Percentiles rank a stretch among this genome's conserved stretches.
Evolutionary conservation across 345 rosid species (phyloP).

Genomic region (Pelargonium nanum): DNA sequence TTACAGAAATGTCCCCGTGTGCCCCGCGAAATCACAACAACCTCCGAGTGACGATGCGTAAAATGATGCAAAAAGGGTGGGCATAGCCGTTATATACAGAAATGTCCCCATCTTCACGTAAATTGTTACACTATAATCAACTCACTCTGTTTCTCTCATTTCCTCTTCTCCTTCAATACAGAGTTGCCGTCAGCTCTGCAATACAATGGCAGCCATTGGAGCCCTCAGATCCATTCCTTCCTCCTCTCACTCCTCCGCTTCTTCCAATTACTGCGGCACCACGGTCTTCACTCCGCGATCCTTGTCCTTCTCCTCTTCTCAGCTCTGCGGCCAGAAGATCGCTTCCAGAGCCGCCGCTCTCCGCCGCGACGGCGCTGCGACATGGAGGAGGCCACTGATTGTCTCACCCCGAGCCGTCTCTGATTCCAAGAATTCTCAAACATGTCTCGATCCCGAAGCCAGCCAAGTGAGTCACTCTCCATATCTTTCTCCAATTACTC

Average conservation of each 20-base stretch:
- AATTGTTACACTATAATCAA: too few species aligned
- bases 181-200: not conserved
- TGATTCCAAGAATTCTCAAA: conserved; percentile 76
- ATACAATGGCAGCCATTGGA: not conserved
- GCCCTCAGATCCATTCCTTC: conserved; percentile 1
- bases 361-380: not conserved
- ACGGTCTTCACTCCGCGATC: conserved; percentile 2
- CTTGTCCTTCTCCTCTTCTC: conserved; percentile 47
- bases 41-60: not conserved
- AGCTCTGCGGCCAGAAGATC: conserved; percentile 38
- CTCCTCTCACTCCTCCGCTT: conserved; percentile 8
- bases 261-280: conserved; percentile 8
- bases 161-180: conserved; percentile 17
- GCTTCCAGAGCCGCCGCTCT: conserved; percentile 8
- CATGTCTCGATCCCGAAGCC: conserved; percentile 97
- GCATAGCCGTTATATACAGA: not conserved
- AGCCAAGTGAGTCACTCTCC: conserved; percentile 53
- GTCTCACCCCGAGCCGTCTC: conserved; percentile 81
- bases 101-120: not conserved
- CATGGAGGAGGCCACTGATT: conserved; percentile 27
- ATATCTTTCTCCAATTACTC: not conserved
- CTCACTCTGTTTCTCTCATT: not conserved
- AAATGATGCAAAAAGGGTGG: not conserved
- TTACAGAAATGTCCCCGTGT: not conserved
- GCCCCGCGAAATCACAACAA: not conserved